Evolutionary conservation across 78 protist species (phyloP), one percentile per base, ranked within the genome.

Genomic region (Tieghemostelium lacteum): DNA sequence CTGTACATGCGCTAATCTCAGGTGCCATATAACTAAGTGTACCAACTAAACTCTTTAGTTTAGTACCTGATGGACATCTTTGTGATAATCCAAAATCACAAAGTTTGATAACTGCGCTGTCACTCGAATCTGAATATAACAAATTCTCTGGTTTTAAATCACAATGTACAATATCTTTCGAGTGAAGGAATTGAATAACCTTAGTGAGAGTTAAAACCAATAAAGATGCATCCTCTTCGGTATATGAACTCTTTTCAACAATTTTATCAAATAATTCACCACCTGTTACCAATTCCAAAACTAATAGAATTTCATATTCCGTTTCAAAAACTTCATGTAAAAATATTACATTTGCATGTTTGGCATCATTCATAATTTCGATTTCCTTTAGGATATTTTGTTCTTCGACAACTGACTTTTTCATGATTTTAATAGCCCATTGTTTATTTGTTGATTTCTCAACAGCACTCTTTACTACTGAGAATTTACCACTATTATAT

Each of bases 1-100:
- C 97, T 2, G 64, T 62, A 40, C 75, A 74, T 37, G 1, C 12
- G 0, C 85, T 92, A 29, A 96, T 93, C 55, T 96, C 98, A 17
- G 98, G 98, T 28, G 98, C 96, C 85, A 88, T 73, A 72, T 88
- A 88, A 1, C 87, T 73, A 1, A 66, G 26, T 31, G 94, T 76
- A 4, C 94, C 94, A 55, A 88, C 86, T 39, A 88, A 40, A 16
- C 75, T 50, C 4, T 29, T 12, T 12, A 88, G 58, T 60, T 22
- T 26, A 19, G 2, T 45, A 54, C 94, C 94, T 19, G 24, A 8
- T n/a, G 85, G 45, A 45, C 88, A 85, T 2, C 73, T 54, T 69
- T 52, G 88, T 20, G 85, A 70, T 52, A 76, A 64, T 10, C 87
- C 94, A 70, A 92, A 92, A 28, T 92, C 95, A 42, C 92, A 85